Evolutionary conservation across 78 protist genomes (phyloP), one percentile per base, ranked within the genome.

Genomic region (Acrasis kona): DNA sequence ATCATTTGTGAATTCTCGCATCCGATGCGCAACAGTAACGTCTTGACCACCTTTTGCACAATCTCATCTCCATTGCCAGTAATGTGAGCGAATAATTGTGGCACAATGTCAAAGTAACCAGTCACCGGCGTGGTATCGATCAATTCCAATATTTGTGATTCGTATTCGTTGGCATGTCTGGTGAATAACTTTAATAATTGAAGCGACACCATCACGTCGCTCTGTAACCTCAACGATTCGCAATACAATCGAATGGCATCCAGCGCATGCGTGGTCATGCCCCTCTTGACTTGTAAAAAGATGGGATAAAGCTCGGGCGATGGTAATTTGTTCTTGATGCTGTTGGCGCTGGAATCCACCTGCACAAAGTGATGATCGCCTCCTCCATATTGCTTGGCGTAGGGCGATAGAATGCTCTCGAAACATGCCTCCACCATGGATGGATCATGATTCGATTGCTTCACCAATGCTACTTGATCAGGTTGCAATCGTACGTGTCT

Each of bases 61-160:
- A 64, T 7, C 19, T 50, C 61, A 29, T 40, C 7, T 70, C 39
- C 8, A 5, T 27, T 7, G 19, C 12, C 10, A 7, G 65, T 70
- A 36, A 74, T 27, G 70, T 74, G 70, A 12, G 78, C 65, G 50
- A 74, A 41, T 7, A 74, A 36, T 31, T 74, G 78, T 7, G 78
- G 78, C 19, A 12, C 10, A 70, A 74, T 74, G 36, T 74, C 76
- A 28, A 5, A 5, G 76, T 70, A 74, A 7, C 7, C 8, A 29
- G 50, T 65, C 7, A 74, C 19, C 29, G 65, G 65, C 8, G 71
- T 5, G 41, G 8, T 28, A 32, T 28, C 29, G 7, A 74, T 70
- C 70, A 29, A 65, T 7, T 40, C 70, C 7, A 65, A 7, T n/a
- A 50, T 50, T 50, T 50, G 40, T 7, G 30, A 27, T 70, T 70